Evolutionary conservation across 495 filamentous ascomycete genomes (phyloP).

Genomic region (Talaromyces nanjingensis): DNA sequence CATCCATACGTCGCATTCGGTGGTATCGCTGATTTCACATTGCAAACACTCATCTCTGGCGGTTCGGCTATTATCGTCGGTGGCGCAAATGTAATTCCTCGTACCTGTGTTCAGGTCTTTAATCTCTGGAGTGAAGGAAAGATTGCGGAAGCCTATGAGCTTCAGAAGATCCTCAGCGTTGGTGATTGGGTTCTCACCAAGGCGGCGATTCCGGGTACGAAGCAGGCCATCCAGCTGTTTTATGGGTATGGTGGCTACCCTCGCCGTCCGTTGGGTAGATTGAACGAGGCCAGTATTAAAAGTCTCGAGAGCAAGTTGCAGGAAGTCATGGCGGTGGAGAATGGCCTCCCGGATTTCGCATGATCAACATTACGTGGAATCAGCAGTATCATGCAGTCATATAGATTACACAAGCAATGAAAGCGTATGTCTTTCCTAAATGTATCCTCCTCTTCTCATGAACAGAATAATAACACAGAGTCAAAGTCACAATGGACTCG

Average conservation of each 20-base stretch:
- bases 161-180: slow-evolving; percentile 64
- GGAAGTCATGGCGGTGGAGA: slow-evolving; percentile 65
- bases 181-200: slow-evolving; percentile 87
- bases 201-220: slow-evolving; percentile 78
- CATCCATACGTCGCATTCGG: slow-evolving; percentile 78
- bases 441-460: not conserved
- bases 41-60: slow-evolving; percentile 73
- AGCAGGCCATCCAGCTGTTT: slow-evolving; percentile 74
- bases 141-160: slow-evolving; percentile 62
- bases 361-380: not conserved
- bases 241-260: slow-evolving; percentile 82
- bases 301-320: slow-evolving; percentile 55
- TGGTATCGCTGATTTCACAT: slow-evolving; percentile 80
- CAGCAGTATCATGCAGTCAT: not conserved
- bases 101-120: slow-evolving; percentile 77
- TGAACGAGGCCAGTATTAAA: slow-evolving; percentile 48
- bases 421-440: not conserved
- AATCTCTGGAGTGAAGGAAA: slow-evolving; percentile 66
- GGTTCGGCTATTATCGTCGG: slow-evolving; percentile 82
- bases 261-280: slow-evolving; percentile 61
- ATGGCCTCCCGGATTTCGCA: slow-evolving; percentile 28
- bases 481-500: not conserved
- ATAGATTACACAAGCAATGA: not conserved
- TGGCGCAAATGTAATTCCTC: slow-evolving; percentile 80
- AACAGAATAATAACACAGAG: not conserved